Conservation (phyloP, 208 protist genomes). For the Leishmania guyanensis region DNA sequence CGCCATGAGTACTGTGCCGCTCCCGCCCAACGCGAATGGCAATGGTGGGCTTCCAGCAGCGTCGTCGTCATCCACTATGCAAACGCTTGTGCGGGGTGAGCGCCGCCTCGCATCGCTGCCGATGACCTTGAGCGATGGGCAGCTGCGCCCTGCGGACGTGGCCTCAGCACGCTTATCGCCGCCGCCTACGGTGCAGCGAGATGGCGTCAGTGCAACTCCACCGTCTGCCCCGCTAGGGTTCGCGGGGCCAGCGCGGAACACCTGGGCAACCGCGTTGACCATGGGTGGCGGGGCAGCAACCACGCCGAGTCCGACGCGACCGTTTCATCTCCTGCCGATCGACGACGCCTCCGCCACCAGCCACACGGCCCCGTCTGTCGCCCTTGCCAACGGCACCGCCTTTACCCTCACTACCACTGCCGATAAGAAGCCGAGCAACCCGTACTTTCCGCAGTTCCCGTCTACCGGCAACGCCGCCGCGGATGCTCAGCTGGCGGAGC, state of each 20-base stretch:
- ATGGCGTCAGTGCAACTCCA: not conserved
- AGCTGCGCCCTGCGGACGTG: not conserved
- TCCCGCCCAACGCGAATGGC: not conserved
- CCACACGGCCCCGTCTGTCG: not conserved
- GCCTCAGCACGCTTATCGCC: not conserved
- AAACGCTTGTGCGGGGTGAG: not conserved
- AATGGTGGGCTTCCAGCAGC: not conserved
- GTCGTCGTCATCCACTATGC: not conserved
- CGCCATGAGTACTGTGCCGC: not conserved
- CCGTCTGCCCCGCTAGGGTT: not conserved
- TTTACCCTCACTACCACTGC: not conserved
- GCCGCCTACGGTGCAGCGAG: not conserved
- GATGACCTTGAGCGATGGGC: not conserved
- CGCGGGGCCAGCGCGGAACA: too few relatives aligned
- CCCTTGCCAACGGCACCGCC: too few relatives aligned
- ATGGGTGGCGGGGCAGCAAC: not conserved
- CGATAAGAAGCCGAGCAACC: slow-evolving; percentile 38
- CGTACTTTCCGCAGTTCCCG: slow-evolving; percentile 57
- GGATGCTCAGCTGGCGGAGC: slow-evolving; percentile 72
- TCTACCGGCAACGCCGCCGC: slow-evolving; percentile 78
- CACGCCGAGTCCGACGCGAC: slow-evolving; percentile 14
- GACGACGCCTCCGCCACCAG: not conserved
- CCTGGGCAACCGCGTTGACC: not conserved
- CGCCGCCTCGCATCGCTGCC: slow-evolving; percentile 3
- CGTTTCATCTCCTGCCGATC: slow-evolving; percentile 29